Evolutionary conservation across 192 early-diverging fungal species (phyloP).

Genomic region (Phlyctochytrium planicorne): DNA sequence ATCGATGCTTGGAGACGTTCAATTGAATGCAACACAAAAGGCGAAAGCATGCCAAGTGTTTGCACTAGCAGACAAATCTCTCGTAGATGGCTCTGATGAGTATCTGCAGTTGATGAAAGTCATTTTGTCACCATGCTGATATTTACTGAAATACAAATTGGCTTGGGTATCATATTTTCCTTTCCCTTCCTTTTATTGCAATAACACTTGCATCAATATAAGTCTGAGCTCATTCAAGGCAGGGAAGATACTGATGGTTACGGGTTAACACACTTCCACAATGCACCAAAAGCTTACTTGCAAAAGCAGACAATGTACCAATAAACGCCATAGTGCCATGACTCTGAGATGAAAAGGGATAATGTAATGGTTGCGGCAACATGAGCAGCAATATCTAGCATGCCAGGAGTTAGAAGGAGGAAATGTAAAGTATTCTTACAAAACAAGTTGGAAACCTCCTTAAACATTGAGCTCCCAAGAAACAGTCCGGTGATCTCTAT

Average conservation of each 20-base stretch:
- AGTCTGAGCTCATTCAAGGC: background rate
- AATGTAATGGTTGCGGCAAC: constrained; percentile 31
- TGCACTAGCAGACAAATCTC: constrained; percentile 66
- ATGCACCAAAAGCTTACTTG: constrained; percentile 20
- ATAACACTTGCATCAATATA: background rate
- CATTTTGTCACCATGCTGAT: background rate
- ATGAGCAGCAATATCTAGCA: constrained; percentile 35
- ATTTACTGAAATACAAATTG: too few relatives aligned
- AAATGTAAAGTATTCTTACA: constrained; percentile 19
- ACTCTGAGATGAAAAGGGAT: constrained; percentile 31
- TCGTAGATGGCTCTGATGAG: constrained; percentile 89
- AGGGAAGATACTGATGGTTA: background rate
- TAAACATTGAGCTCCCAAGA: constrained; percentile 39
- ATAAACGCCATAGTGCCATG: constrained; percentile 35
- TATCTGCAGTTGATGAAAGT: constrained; percentile 73
- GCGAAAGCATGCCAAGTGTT: constrained; percentile 65
- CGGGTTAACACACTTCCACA: background rate
- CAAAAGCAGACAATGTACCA: constrained; percentile 49
- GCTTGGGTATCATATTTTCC: too few relatives aligned
- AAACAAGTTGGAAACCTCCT: constrained; percentile 21
- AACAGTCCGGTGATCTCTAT: constrained; percentile 36
- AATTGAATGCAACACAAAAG: constrained; percentile 70
- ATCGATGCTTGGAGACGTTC: constrained; percentile 57
- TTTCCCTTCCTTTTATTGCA: too few relatives aligned
- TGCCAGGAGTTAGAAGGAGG: background rate